Conservation (phyloP, 345 rosid genomes). For the Acer yangbiense region DNA sequence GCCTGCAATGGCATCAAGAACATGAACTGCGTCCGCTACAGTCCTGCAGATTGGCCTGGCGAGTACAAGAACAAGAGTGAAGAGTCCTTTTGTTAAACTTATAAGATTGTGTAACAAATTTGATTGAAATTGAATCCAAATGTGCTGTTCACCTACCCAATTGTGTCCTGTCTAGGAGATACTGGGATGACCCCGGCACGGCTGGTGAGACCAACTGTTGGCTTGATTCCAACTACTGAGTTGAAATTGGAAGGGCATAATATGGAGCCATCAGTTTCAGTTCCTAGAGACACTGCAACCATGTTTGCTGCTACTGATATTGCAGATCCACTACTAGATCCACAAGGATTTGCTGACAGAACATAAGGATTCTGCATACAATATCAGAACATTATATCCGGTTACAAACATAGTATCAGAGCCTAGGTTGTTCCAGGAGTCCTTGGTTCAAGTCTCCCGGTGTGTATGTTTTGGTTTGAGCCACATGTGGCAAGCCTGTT, state of each 20-base stretch:
- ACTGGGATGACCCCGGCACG: slow-evolving; percentile 68
- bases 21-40: slow-evolving; percentile 58
- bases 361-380: slow-evolving; percentile 31
- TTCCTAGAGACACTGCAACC: slow-evolving; percentile 63
- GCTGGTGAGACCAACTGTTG: slow-evolving; percentile 76
- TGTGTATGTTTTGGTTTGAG: no score
- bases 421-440: no score
- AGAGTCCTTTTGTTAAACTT: neutral
- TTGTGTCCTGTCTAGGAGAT: slow-evolving; percentile 57
- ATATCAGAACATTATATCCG: neutral
- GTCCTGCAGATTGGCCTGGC: slow-evolving; percentile 63
- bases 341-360: slow-evolving; percentile 48
- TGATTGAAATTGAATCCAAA: no score
- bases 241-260: slow-evolving; percentile 56
- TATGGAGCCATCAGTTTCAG: slow-evolving; percentile 77
- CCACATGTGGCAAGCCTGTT: no score
- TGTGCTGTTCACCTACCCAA: slow-evolving; percentile 41
- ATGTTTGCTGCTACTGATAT: slow-evolving; percentile 74
- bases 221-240: slow-evolving; percentile 74
- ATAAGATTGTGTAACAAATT: no score
- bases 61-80: neutral
- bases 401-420: no score
- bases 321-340: slow-evolving; percentile 79
- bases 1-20: slow-evolving; percentile 64
- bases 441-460: no score